phyloP scores from a whole-genome alignment of 2,329 filamentous ascomycete species.

The Fusarium pseudonygamai region DNA sequence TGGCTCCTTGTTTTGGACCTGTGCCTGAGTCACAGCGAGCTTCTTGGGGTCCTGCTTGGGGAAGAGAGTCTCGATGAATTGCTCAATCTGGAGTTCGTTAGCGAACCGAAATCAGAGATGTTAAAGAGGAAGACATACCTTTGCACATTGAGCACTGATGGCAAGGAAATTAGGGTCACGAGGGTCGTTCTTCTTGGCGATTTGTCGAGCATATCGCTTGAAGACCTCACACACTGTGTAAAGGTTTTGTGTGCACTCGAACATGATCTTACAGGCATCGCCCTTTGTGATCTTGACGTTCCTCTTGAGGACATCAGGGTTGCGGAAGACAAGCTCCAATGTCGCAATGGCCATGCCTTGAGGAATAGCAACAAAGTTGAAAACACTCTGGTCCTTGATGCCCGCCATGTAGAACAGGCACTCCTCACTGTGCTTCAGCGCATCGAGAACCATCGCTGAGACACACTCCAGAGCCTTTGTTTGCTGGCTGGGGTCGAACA shows the following conservation, averaged over 20 bases:
- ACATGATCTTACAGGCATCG: conserved; percentile 90
- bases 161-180: conserved; percentile 91
- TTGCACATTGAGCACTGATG: conserved; percentile 90
- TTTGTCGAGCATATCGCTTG: conserved; percentile 78
- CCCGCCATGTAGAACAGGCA: conserved; percentile 98
- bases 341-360: conserved; percentile 98
- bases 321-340: conserved; percentile 90
- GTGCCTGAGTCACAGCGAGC: conserved; percentile 54
- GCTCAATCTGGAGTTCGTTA: conserved; percentile 73
- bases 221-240: conserved; percentile 84
- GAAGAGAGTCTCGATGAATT: conserved; percentile 95
- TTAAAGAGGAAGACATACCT: conserved; percentile 59
- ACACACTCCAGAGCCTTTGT: conserved; percentile 83
- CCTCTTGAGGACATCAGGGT: conserved; percentile 82
- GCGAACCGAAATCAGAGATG: not conserved
- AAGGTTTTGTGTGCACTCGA: conserved; percentile 91
- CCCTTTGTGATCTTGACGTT: conserved; percentile 98
- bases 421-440: conserved; percentile 86
- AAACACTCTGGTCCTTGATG: conserved; percentile 93
- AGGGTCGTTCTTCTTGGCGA: conserved; percentile 94
- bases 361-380: conserved; percentile 98
- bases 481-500: conserved; percentile 84
- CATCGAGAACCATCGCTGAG: conserved; percentile 94
- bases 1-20: conserved; percentile 53
- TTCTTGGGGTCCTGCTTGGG: conserved; percentile 80